Percentiles rank a stretch among this genome's conserved stretches.
Evolutionary conservation across 163 green algal species (phyloP).

Genomic region (Chlorella variabilis): DNA sequence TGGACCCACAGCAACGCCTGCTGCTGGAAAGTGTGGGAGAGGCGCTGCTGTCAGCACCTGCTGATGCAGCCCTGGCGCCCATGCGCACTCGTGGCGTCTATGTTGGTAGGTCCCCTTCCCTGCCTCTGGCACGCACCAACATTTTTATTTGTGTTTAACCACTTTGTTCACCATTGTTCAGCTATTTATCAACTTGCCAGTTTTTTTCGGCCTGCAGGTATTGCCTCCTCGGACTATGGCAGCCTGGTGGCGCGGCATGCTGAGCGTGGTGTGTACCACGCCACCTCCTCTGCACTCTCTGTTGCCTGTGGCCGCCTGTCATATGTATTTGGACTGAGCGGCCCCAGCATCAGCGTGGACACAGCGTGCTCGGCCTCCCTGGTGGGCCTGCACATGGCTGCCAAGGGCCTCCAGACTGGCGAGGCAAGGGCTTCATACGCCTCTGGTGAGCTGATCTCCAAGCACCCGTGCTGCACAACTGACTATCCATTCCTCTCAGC

Average conservation of each 20-base stretch:
- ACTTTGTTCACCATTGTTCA: background rate
- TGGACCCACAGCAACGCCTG: slow-evolving; percentile 87
- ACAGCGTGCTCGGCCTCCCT: slow-evolving; percentile 88
- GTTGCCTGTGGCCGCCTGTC: slow-evolving; percentile 74
- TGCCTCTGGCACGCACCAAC: background rate
- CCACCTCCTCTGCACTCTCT: slow-evolving; percentile 45
- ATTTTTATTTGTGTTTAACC: background rate
- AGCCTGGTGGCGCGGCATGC: slow-evolving; percentile 29
- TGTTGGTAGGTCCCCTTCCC: slow-evolving; percentile 39
- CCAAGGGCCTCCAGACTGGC: slow-evolving; percentile 44
- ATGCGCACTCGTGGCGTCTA: slow-evolving; percentile 38
- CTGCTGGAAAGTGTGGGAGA: slow-evolving; percentile 66
- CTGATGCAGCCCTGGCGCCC: background rate
- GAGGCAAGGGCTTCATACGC: slow-evolving; percentile 32
- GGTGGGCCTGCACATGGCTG: slow-evolving; percentile 71
- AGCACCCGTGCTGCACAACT: no score
- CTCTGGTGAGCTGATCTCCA: no score
- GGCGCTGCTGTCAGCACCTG: slow-evolving; percentile 11
- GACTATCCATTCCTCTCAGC: no score
- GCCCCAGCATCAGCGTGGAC: slow-evolving; percentile 82
- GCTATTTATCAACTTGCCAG: background rate
- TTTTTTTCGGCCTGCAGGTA: slow-evolving; percentile 13
- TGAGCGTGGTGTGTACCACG: slow-evolving; percentile 51
- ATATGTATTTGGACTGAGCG: slow-evolving; percentile 82
- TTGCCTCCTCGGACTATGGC: slow-evolving; percentile 55